These are phyloP conservation scores for Moesziomyces globuligerus DNA, from an alignment of 1,284 basidiomycete genomes.

Conservation along the genomic window DNA sequence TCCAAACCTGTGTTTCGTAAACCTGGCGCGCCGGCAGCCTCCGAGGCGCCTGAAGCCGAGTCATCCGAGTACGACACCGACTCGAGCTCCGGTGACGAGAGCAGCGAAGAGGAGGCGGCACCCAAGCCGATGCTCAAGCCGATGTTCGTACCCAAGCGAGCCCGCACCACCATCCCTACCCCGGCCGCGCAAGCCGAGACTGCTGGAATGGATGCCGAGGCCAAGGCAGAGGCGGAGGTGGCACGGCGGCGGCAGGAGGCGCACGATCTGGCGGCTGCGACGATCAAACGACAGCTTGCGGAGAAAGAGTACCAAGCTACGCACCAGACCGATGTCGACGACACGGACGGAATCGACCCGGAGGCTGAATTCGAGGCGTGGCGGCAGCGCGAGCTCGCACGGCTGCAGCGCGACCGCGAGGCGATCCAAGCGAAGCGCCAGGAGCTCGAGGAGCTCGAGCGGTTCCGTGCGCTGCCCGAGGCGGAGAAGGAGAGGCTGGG, in stretches of 20 bases:
- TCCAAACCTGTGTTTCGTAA: conserved; percentile 45
- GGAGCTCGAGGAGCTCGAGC: conserved; percentile 88
- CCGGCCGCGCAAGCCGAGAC: conserved; percentile 8
- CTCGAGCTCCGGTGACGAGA: conserved; percentile 69
- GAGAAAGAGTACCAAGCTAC: conserved; percentile 86
- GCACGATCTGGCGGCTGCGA: conserved; percentile 86
- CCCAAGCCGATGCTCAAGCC: conserved; percentile 78
- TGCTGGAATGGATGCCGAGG: conserved; percentile 70
- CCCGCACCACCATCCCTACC: conserved; percentile 40
- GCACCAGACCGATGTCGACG: conserved; percentile 83
- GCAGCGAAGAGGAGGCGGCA: conserved; percentile 68
- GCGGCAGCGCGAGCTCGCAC: conserved; percentile 87
- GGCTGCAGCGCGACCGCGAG: conserved; percentile 91
- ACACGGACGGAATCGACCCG: conserved; percentile 92
- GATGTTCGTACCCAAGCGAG: conserved; percentile 88
- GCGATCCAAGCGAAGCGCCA: conserved; percentile 79
- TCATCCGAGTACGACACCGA: conserved; percentile 72
- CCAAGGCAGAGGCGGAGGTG: conserved; percentile 78
- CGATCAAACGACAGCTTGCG: conserved; percentile 81
- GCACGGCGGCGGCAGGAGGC: conserved; percentile 77
- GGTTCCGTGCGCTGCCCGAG: conserved; percentile 88
- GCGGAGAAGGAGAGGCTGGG: conserved; percentile 74
- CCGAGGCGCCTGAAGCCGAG: conserved; percentile 6
- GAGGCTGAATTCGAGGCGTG: conserved; percentile 93
- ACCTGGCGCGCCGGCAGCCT: conserved; percentile 13